phyloP scores from a whole-genome alignment of 2,329 filamentous ascomycete species.

The Cladobotryum protrusum region DNA sequence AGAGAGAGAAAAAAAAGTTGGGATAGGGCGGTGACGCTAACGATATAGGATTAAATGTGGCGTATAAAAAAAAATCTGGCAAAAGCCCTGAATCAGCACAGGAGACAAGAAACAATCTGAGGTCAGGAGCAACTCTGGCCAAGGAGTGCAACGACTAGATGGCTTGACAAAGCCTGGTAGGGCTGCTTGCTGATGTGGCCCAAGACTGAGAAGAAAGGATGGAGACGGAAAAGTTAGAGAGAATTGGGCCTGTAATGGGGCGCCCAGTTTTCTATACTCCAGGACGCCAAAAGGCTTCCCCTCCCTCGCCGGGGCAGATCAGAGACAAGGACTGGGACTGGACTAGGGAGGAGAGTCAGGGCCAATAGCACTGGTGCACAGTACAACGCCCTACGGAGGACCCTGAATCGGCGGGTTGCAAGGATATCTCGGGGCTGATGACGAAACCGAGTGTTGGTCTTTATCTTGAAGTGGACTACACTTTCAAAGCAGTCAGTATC shows the following conservation, averaged over 20 bases:
- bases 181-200: not conserved
- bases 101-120: not conserved
- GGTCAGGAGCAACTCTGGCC: not conserved
- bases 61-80: not conserved
- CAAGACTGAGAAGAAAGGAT: not conserved
- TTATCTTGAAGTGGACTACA: too few species aligned
- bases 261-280: not conserved
- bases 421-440: not conserved
- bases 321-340: constrained; percentile 1
- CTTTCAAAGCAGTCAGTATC: too few species aligned
- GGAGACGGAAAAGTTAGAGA: not conserved
- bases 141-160: not conserved
- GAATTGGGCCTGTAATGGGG: not conserved
- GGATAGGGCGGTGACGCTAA: constrained; percentile 1
- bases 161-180: constrained; percentile 1
- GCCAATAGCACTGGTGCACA: not conserved
- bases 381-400: not conserved
- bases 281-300: not conserved
- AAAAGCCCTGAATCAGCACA: not conserved
- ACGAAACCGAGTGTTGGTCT: too few species aligned
- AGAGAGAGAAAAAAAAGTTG: not conserved
- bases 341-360: not conserved
- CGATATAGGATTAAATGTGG: not conserved
- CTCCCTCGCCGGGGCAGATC: not conserved
- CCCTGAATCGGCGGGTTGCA: constrained; percentile 1